Conservation (phyloP, 441 rosid species). For the Rhodomyrtus psidioides region DNA sequence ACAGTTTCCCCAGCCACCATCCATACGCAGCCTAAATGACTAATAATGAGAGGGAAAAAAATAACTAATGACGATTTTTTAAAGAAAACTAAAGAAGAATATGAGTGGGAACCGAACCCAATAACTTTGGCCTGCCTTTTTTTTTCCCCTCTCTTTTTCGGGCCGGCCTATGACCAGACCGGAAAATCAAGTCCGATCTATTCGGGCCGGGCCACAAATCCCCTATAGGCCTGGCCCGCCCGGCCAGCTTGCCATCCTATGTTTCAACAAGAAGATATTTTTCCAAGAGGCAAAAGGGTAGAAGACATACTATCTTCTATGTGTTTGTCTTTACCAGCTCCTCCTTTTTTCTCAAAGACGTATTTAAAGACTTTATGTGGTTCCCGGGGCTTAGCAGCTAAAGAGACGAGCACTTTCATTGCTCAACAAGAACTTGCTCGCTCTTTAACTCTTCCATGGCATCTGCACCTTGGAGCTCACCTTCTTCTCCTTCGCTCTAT, state of each 20-base stretch:
- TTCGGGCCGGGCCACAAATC: neutral
- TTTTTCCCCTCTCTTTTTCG: neutral
- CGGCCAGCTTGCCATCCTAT: neutral
- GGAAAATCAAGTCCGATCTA: neutral
- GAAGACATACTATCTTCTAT: neutral
- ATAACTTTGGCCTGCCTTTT: neutral
- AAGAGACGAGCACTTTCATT: neutral
- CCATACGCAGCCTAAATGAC: too few relatives aligned
- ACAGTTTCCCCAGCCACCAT: too few relatives aligned
- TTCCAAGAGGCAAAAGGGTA: neutral
- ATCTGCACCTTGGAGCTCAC: neutral
- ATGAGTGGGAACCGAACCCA: fast-evolving
- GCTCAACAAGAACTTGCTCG: neutral
- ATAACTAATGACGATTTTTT: too few relatives aligned
- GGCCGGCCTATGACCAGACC: neutral
- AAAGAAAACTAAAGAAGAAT: neutral
- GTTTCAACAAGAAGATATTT: neutral
- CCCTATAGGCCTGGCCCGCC: neutral
- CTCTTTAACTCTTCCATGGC: neutral
- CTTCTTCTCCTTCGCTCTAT: neutral
- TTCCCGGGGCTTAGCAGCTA: neutral
- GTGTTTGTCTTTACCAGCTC: too few relatives aligned
- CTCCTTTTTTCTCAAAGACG: too few relatives aligned
- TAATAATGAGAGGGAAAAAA: neutral
- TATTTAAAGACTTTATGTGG: neutral